Conservation (phyloP, 2,329 filamentous ascomycete genomes). For the Penicillium sp. region DNA sequence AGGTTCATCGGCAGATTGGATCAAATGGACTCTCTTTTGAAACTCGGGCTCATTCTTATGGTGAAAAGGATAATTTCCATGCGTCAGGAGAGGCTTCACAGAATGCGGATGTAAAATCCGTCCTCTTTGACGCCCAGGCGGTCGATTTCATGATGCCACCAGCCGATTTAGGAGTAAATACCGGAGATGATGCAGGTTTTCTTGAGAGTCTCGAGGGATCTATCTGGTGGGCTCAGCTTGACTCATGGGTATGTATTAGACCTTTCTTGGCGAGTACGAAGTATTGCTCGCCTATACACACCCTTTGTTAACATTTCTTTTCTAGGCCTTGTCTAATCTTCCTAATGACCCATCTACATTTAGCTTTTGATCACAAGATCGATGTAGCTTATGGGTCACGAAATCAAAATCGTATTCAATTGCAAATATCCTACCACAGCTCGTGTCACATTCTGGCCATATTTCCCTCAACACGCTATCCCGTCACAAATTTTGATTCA, state of each 20-base stretch:
- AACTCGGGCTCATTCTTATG: background rate
- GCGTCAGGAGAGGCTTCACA: background rate
- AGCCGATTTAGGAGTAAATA: constrained; percentile 18
- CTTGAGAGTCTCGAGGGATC: constrained; percentile 39
- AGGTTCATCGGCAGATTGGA: constrained; percentile 40
- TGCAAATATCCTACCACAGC: background rate
- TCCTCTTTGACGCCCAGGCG: constrained; percentile 14
- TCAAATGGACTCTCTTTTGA: constrained; percentile 8
- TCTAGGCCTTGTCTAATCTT: constrained; percentile 36
- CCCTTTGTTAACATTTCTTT: constrained; percentile 4
- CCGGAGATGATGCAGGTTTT: constrained; percentile 28
- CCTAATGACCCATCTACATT: constrained; percentile 31
- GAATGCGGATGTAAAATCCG: background rate
- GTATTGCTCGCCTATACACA: background rate
- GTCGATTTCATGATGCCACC: constrained; percentile 22
- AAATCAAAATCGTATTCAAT: background rate
- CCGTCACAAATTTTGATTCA: background rate
- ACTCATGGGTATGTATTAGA: constrained; percentile 35
- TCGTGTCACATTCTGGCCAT: background rate
- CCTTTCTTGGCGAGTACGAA: background rate
- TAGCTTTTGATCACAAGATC: constrained; percentile 14
- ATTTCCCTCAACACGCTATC: background rate
- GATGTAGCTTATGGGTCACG: background rate
- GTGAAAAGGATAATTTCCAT: background rate
- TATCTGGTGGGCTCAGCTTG: constrained; percentile 40